Percentiles rank a stretch among this genome's conserved stretches.
phyloP scores from a whole-genome alignment of 768 basidiomycete genomes.

The Russula compacta region DNA sequence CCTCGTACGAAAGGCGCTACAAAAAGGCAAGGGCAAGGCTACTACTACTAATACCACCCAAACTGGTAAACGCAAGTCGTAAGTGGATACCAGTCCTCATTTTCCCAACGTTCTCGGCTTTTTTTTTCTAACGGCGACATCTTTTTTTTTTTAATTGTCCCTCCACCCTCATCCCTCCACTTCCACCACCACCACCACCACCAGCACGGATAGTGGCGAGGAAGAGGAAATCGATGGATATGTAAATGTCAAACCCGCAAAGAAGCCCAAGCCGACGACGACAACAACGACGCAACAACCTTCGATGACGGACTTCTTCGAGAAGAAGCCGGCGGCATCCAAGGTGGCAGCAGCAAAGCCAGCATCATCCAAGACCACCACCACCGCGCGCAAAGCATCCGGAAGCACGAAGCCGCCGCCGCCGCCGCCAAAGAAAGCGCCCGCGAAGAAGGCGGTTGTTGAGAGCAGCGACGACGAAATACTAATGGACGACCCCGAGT shows the following conservation, averaged over 20 bases:
- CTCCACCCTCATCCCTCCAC: neutral
- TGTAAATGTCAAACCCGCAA: slow-evolving; percentile 40
- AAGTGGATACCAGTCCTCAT: slow-evolving; percentile 11
- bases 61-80: slow-evolving; percentile 62
- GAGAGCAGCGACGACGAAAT: slow-evolving; percentile 37
- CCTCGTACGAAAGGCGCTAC: slow-evolving; percentile 23
- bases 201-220: neutral
- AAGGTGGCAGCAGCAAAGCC: slow-evolving; percentile 18
- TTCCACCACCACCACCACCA: neutral
- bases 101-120: no score
- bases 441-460: slow-evolving; percentile 26
- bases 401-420: slow-evolving; percentile 41
- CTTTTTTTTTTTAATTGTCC: neutral
- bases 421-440: slow-evolving; percentile 7
- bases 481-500: slow-evolving; percentile 33
- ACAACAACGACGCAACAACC: slow-evolving; percentile 10
- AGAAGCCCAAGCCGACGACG: slow-evolving; percentile 38
- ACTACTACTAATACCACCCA: slow-evolving; percentile 25
- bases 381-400: slow-evolving; percentile 39
- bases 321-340: slow-evolving; percentile 27
- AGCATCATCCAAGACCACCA: slow-evolving; percentile 1
- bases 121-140: neutral
- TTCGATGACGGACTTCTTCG: slow-evolving; percentile 51
- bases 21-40: slow-evolving; percentile 40
- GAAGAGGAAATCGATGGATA: slow-evolving; percentile 16